Base-by-base conservation (phyloP, 257 asterid genomes). In the Marsdenia floribunda region DNA sequence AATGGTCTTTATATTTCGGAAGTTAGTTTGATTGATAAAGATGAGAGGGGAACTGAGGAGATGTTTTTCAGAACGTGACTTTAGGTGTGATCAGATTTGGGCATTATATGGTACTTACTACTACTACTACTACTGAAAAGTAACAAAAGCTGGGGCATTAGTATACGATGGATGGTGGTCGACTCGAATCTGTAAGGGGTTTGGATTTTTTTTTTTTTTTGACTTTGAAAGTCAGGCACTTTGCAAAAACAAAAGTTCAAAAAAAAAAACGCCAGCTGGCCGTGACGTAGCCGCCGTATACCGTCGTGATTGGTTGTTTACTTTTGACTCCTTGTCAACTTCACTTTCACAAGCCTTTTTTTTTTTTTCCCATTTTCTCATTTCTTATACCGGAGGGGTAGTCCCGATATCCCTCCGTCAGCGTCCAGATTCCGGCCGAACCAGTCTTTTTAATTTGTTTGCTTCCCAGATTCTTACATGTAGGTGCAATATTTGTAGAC, bases 161-260 rank as follows among this genome's bases (percentile, higher is more conserved):
- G 49, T 7, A 6, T 44, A 44, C 12, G 11, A 42, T 42, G 47
- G 10, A 42, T 42, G 47, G 10, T 7, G 47, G 47, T 42, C 54
- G 54, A n/a, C 42, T 68, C 19, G 47, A 14, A 3, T 10, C 2
- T 22, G 19, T 13, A 6, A 68, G 26, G 33, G 3, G 59, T 35
- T 22, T 68, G 22, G 16, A 18, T 6, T 47, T 29, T 29, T 29
- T 6, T 47, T 29, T 29, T 29, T 29, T 29, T 69, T 69, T 46
- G 73, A 69, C 59, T 69, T 49, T 69, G 44, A 69, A 69, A 16
- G 14, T 14, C 60, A 47, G 70, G 47, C 50, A 5, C 49, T 44
- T 6, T 44, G 49, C 11, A 44, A 44, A 44, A 0, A 10, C 47
- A 6, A 42, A 42, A 42, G 33, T 29, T 29, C 1, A 42, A 38